Evolutionary conservation across 2,329 filamentous ascomycete species (phyloP).

Genomic region (Neopestalotiopsis rosae): DNA sequence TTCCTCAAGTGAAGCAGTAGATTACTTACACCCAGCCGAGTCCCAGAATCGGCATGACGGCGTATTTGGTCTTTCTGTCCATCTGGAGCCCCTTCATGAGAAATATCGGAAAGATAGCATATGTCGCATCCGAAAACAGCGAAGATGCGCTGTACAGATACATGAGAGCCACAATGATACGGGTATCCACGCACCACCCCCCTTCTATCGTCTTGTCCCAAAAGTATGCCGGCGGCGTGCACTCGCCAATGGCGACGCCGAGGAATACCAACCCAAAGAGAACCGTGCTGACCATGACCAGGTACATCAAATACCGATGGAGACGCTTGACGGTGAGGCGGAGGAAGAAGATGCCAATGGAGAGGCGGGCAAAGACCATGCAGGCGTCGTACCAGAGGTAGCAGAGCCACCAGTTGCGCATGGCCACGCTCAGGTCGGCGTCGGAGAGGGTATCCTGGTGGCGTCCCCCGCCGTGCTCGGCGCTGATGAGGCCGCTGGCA

Average conservation of each 20-base stretch:
- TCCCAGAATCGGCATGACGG: slow-evolving; percentile 51
- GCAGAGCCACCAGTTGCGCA: slow-evolving; percentile 22
- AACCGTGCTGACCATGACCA: slow-evolving; percentile 22
- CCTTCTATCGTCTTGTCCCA: slow-evolving; percentile 24
- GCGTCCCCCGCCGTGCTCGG: not conserved
- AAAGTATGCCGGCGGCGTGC: slow-evolving; percentile 26
- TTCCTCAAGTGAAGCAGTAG: not conserved
- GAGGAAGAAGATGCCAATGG: slow-evolving; percentile 27
- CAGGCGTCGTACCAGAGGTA: slow-evolving; percentile 25
- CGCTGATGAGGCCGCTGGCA: slow-evolving; percentile 7
- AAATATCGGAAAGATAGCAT: slow-evolving; percentile 54
- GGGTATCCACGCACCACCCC: slow-evolving; percentile 30
- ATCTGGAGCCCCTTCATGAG: slow-evolving; percentile 55
- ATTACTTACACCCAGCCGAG: slow-evolving; percentile 47
- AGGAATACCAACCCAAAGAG: slow-evolving; percentile 25
- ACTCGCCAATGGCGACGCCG: slow-evolving; percentile 26
- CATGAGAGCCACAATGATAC: slow-evolving; percentile 48
- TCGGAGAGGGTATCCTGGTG: not conserved
- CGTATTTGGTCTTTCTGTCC: slow-evolving; percentile 48
- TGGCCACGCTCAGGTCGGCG: not conserved
- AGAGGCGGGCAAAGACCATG: slow-evolving; percentile 26
- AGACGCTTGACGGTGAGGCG: slow-evolving; percentile 24
- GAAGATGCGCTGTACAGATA: slow-evolving; percentile 51
- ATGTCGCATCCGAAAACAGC: slow-evolving; percentile 54
- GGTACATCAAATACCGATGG: slow-evolving; percentile 26